phyloP scores from a whole-genome alignment of 371 early-diverging fungal species.

The Mucor piriformis region DNA sequence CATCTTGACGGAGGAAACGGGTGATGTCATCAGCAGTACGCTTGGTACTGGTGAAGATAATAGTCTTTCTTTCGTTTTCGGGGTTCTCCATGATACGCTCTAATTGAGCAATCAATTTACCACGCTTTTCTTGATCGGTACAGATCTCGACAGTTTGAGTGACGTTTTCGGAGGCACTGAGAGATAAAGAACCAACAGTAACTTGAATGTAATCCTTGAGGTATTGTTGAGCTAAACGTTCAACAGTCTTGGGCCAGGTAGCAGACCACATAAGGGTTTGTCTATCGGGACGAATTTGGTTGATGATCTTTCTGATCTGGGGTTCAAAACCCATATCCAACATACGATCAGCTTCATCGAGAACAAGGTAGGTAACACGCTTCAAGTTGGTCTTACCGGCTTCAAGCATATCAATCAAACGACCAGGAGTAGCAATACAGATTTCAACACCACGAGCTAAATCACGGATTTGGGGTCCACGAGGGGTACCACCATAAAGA shows the following conservation, averaged over 20 bases:
- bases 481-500: conserved; percentile 96
- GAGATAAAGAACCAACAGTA: conserved; percentile 95
- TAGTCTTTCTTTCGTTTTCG: conserved; percentile 77
- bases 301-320: conserved; percentile 98
- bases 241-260: conserved; percentile 99
- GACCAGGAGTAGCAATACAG: conserved; percentile 99
- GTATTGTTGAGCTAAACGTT: conserved; percentile 91
- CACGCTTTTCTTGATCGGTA: conserved; percentile 87
- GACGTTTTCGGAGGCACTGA: conserved; percentile 95
- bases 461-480: conserved; percentile 95
- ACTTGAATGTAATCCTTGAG: conserved; percentile 98
- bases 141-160: conserved; percentile 92
- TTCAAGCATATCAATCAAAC: conserved; percentile 98
- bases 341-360: conserved; percentile 99
- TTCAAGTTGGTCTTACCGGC: conserved; percentile 87
- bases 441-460: conserved; percentile 93
- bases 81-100: conserved; percentile 78
- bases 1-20: conserved; percentile 86
- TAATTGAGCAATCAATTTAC: conserved; percentile 71
- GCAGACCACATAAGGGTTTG: conserved; percentile 99
- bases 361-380: conserved; percentile 96
- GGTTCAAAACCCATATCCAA: conserved; percentile 99
- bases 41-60: conserved; percentile 99
- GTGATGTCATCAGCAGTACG: conserved; percentile 97
- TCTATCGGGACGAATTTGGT: conserved; percentile 97